Evolutionary conservation across 2,329 filamentous ascomycete genomes (phyloP), one percentile per base, ranked within the genome.

Genomic region (Pyrenophora teres): DNA sequence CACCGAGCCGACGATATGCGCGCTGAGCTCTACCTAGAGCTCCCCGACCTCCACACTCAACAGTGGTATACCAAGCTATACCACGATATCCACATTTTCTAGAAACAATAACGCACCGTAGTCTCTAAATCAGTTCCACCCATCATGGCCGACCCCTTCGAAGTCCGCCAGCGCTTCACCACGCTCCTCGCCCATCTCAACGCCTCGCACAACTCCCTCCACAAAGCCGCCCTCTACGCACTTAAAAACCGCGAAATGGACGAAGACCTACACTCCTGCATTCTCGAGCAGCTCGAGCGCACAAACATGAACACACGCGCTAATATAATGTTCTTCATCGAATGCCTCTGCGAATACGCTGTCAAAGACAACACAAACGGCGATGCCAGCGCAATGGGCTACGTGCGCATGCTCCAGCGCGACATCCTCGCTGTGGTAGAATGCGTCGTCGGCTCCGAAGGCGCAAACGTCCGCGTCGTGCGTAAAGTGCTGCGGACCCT

Each of bases 291-390:
- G 74, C 82, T 99, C 25, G 93, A 97, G 74, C 83, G 86, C 84
- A 96, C 90, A 62, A 93, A 90, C 62, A 96, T 99, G 89, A 99
- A 99, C 76, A 96, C 88, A 44, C 84, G 93, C 54, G 95, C 94
- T 52, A 99, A 99, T 72, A 97, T 99, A 73, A 96, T 99, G 89
- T 99, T 96, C 76, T 99, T 99, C 75, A 88, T 99, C 69, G 93
- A 97, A 69, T 89, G 93, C 63, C 90, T 99, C 62, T 89, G 95
- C 70, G 93, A 97, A 70, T 82, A 91, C 76, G 89, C 91, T 18
- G 82, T 85, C 57, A 88, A 86, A 60, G 89, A 91, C 60, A 84
- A 85, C 57, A 86, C 93, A 64, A 76, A 82, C 35, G 87, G 90
- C 56, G 88, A 67, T 10, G 52, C 50, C 18, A 84, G 86, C 57